These are phyloP conservation scores for Ascochyta rabiei DNA, from an alignment of 2,329 filamentous ascomycete species.

Conservation along the genomic window DNA sequence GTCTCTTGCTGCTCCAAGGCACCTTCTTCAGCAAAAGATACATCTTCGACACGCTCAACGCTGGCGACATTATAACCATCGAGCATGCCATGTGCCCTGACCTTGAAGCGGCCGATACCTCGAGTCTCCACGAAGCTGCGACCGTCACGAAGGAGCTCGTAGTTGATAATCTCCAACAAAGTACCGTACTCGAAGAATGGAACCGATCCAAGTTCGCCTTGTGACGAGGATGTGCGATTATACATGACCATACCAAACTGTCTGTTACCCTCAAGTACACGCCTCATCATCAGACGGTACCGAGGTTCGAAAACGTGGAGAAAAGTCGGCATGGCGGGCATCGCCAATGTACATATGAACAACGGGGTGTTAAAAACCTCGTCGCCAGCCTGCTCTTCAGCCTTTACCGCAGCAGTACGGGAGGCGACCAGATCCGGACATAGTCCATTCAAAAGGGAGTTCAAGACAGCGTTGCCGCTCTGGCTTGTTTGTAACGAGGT, in stretches of 20 bases:
- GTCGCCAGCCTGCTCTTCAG: constrained; percentile 62
- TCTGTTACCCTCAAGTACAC: constrained; percentile 72
- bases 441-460: constrained; percentile 68
- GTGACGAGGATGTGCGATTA: constrained; percentile 60
- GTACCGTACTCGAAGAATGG: constrained; percentile 79
- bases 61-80: constrained; percentile 83
- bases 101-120: constrained; percentile 77
- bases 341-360: constrained; percentile 82
- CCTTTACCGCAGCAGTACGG: constrained; percentile 61
- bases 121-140: constrained; percentile 80
- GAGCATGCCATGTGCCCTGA: constrained; percentile 66
- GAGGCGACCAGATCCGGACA: constrained; percentile 68
- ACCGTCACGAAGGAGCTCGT: constrained; percentile 77
- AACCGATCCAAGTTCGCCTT: constrained; percentile 59
- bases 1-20: constrained; percentile 73
- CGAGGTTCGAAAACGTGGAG: constrained; percentile 92
- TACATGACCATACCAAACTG: constrained; percentile 87
- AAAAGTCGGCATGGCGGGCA: constrained; percentile 82
- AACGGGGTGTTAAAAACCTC: constrained; percentile 67
- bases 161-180: constrained; percentile 74
- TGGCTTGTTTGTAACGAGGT: constrained; percentile 55
- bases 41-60: constrained; percentile 78
- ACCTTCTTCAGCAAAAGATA: constrained; percentile 82
- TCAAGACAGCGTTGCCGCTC: constrained; percentile 67
- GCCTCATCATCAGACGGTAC: constrained; percentile 86